Evolutionary conservation across 208 protist genomes (phyloP), one percentile per base, ranked within the genome.

Genomic region (Trypanosoma grayi): DNA sequence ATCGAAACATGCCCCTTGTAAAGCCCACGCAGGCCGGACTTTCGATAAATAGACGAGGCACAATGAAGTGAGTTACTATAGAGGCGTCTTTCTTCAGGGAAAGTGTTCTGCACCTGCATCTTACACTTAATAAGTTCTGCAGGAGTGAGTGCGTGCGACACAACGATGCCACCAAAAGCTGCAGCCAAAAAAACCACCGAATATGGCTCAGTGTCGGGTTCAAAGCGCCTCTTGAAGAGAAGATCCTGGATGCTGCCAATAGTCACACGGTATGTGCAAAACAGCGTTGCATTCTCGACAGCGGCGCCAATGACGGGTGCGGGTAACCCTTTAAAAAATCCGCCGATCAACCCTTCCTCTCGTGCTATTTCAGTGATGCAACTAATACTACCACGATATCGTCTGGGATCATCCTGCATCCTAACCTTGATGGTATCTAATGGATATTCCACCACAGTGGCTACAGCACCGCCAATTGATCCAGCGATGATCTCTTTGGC

Each of bases 341-440:
- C 90, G 60, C 84, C 89, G 13, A 97, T 33, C 7, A 89, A 30
- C 4, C 92, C 92, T 50, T 95, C 92, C 20, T 90, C 69, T 34
- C 77, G 79, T 13, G 75, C 73, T 40, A 96, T 94, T 1, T 69
- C 73, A 20, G 53, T 56, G 37, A 96, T 76, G 61, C 90, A 96
- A 5, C 72, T 66, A 44, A 78, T 48, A 9, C 83, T 77, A 46
- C 82, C 62, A n/a, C 66, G 61, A 57, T 92, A 88, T 25, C 75
- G 75, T 37, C 73, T 83, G 20, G 81, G 75, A 53, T 86, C 87
- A 43, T 92, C 83, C 41, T 97, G 92, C 30, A 97, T 76, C 13
- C 92, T 84, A 20, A 97, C 92, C 63, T 97, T 97, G 34, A 97
- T 88, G 11, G 93, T 97, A 66, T 97, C 93, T 68, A 96, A 81